Conservation (phyloP, 805 yeast species). For the Hanseniaspora pseudoguilliermondii region DNA sequence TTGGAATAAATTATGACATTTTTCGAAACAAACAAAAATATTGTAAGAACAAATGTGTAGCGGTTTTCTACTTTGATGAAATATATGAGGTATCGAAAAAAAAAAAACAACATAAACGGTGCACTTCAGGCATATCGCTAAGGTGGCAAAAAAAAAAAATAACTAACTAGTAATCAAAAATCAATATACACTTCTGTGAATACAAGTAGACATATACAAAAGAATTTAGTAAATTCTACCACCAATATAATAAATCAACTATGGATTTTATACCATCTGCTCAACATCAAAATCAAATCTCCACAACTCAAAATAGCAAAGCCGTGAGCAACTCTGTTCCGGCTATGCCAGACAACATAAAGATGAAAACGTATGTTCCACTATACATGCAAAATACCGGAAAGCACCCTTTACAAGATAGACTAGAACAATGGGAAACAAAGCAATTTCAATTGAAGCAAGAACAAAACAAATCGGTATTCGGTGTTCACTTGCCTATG, state of each 20-base stretch:
- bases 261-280: conserved; percentile 46
- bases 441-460: conserved; percentile 57
- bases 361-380: conserved; percentile 47
- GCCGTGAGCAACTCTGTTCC: conserved; percentile 51
- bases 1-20: too few species aligned
- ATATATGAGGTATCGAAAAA: too few species aligned
- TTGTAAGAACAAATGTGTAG: too few species aligned
- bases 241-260: conserved; percentile 12
- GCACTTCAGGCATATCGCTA: neutral
- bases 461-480: conserved; percentile 68
- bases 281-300: conserved; percentile 34
- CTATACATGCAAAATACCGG: conserved; percentile 38
- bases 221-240: neutral
- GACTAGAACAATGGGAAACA: conserved; percentile 68
- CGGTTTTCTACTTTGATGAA: too few species aligned
- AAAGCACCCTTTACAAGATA: conserved; percentile 75
- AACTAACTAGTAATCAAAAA: neutral
- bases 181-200: neutral
- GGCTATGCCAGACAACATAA: conserved; percentile 54
- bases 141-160: neutral
- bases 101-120: neutral
- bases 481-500: conserved; percentile 91
- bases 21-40: too few species aligned
- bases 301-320: conserved; percentile 40
- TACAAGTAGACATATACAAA: neutral